phyloP scores from a whole-genome alignment of 2,329 filamentous ascomycete species.

The Trichoderma harzianum region DNA sequence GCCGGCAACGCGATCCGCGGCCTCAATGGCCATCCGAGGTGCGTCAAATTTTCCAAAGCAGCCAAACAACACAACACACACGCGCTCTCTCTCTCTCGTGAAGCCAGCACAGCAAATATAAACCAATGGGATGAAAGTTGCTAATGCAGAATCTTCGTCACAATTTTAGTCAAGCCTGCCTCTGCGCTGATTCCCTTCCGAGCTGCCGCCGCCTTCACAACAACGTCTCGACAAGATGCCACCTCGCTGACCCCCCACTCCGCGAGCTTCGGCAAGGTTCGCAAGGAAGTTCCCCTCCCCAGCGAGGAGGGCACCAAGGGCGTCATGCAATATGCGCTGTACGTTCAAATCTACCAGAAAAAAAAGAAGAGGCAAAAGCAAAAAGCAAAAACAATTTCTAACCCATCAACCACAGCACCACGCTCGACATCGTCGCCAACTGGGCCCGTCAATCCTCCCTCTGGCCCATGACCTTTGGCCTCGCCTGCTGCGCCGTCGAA shows the following conservation, averaged over 20 bases:
- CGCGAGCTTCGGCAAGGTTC: conserved; percentile 51
- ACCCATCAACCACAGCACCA: conserved; percentile 54
- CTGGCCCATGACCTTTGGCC: conserved; percentile 86
- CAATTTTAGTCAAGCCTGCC: conserved; percentile 59
- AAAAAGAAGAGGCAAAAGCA: background rate
- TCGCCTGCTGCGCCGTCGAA: conserved; percentile 85
- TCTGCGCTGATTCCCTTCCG: conserved; percentile 61
- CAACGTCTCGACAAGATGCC: conserved; percentile 63
- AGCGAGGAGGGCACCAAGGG: conserved; percentile 80
- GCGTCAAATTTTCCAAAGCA: conserved; percentile 27
- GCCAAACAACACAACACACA: background rate
- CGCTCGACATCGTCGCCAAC: conserved; percentile 75
- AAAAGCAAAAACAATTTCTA: background rate
- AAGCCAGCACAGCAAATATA: background rate
- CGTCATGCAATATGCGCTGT: conserved; percentile 82
- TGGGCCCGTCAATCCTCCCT: conserved; percentile 82
- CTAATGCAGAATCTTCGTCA: background rate
- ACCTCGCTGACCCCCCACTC: conserved; percentile 53
- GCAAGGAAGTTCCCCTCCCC: conserved; percentile 70
- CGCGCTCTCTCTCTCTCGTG: background rate
- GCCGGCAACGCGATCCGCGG: conserved; percentile 48
- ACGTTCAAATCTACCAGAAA: conserved; percentile 40
- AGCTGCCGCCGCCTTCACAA: conserved; percentile 61
- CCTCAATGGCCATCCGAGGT: conserved; percentile 53
- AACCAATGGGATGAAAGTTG: background rate